These are phyloP conservation scores for Raphanus raphanistrum DNA, from an alignment of 345 rosid genomes.

Conservation along the genomic window DNA sequence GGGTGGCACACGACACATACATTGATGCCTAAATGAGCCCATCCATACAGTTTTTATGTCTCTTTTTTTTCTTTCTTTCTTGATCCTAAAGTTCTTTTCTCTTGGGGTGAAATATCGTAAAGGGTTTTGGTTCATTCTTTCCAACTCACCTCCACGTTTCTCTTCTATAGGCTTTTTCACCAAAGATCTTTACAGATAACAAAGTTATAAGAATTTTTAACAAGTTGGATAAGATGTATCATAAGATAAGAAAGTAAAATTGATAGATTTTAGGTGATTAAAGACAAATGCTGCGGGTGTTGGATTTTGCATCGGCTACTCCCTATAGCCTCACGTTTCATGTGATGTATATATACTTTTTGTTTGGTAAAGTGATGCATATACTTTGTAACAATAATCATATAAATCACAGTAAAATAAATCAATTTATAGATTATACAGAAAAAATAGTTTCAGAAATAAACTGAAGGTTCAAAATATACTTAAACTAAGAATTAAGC, in stretches of 20 bases:
- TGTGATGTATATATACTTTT: background rate
- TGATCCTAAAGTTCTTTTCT: background rate
- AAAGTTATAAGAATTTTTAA: slow-evolving; percentile 10
- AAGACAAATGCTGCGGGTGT: slow-evolving; percentile 13
- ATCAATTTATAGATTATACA: background rate
- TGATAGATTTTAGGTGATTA: slow-evolving; percentile 11
- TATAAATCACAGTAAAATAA: background rate
- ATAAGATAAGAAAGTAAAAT: slow-evolving; percentile 25
- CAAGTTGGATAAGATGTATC: slow-evolving; percentile 29
- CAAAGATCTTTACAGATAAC: slow-evolving; percentile 33
- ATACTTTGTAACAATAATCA: background rate
- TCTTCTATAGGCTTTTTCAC: slow-evolving; percentile 16
- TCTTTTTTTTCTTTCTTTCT: background rate
- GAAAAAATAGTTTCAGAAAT: background rate
- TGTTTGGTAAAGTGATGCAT: background rate
- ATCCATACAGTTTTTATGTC: background rate
- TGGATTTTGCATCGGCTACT: slow-evolving; percentile 5
- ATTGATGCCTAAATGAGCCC: background rate
- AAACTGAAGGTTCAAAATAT: background rate
- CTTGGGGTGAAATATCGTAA: background rate
- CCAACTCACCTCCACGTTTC: slow-evolving; percentile 38
- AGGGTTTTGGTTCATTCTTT: slow-evolving; percentile 17
- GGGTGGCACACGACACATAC: background rate
- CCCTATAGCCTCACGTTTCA: background rate
- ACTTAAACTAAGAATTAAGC: background rate